These are phyloP conservation scores for Erodium trifolium DNA, from an alignment of 441 rosid genomes.

Conservation along the genomic window DNA sequence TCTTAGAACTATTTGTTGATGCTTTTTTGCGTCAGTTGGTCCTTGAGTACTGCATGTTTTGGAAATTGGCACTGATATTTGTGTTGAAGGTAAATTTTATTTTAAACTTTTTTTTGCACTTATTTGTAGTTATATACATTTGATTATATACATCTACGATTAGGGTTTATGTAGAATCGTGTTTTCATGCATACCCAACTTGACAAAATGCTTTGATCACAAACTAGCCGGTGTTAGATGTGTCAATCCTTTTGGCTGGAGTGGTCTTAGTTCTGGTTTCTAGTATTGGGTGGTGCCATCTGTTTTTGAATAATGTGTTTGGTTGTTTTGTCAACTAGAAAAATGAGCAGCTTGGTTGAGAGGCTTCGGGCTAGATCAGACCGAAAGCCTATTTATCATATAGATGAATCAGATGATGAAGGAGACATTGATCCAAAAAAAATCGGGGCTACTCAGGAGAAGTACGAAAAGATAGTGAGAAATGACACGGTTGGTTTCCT, in stretches of 20 bases:
- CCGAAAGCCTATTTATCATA: slow-evolving; percentile 9
- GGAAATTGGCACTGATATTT: not conserved
- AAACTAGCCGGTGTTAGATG: not conserved
- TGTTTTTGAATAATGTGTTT: not conserved
- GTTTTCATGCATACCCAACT: not conserved
- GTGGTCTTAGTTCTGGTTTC: not conserved
- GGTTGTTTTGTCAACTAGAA: slow-evolving; percentile 34
- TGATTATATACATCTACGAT: no score
- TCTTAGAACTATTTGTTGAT: not conserved
- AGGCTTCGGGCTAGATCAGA: slow-evolving; percentile 49
- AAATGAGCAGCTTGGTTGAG: slow-evolving; percentile 97
- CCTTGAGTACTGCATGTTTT: no score
- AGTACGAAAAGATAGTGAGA: slow-evolving; percentile 67
- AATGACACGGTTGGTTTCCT: slow-evolving; percentile 61
- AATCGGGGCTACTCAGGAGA: slow-evolving; percentile 40
- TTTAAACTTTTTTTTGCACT: not conserved
- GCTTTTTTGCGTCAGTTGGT: not conserved
- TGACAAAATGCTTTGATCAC: not conserved
- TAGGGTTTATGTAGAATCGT: no score
- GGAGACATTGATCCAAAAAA: slow-evolving; percentile 54
- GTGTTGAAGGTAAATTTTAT: not conserved
- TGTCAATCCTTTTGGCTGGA: not conserved
- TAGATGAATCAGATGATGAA: slow-evolving; percentile 95
- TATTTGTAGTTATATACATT: no score
- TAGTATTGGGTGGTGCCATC: not conserved